phyloP scores from a whole-genome alignment of 805 yeast genomes.

The Pichia nanzhaoensis region DNA sequence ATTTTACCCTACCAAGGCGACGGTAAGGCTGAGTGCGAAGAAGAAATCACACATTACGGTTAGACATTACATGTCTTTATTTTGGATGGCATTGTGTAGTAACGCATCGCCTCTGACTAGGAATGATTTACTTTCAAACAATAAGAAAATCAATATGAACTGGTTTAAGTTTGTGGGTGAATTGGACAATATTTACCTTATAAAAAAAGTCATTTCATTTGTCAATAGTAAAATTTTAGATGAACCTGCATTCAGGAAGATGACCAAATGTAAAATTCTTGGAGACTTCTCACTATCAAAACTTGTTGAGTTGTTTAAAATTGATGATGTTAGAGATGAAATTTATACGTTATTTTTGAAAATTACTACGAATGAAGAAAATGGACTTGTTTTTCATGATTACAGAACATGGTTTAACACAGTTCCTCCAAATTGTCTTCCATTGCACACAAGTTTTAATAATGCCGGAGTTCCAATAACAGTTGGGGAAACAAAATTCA shows the following conservation, averaged over 20 bases:
- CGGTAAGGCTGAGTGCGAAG: slow-evolving; percentile 37
- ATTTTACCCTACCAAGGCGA: slow-evolving; percentile 40
- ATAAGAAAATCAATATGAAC: slow-evolving; percentile 51
- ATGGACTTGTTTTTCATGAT: slow-evolving; percentile 41
- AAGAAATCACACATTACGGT: slow-evolving; percentile 36
- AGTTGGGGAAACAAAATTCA: slow-evolving; percentile 47
- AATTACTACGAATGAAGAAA: slow-evolving; percentile 42
- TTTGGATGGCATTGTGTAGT: slow-evolving; percentile 51
- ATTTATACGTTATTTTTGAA: slow-evolving; percentile 42
- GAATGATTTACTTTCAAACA: slow-evolving; percentile 53
- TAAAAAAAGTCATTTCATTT: slow-evolving; percentile 37
- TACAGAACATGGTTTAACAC: slow-evolving; percentile 45
- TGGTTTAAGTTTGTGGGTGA: slow-evolving; percentile 60
- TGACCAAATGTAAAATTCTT: slow-evolving; percentile 67
- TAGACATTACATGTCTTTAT: slow-evolving; percentile 52
- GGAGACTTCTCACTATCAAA: slow-evolving; percentile 68
- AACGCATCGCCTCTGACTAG: slow-evolving; percentile 49
- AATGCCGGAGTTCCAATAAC: slow-evolving; percentile 37
- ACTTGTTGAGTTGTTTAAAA: slow-evolving; percentile 42
- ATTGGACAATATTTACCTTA: slow-evolving; percentile 42
- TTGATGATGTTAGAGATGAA: slow-evolving; percentile 29
- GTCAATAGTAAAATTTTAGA: slow-evolving; percentile 45
- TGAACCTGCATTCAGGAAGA: slow-evolving; percentile 56
- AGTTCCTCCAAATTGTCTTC: slow-evolving; percentile 16
- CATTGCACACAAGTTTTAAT: not conserved